phyloP scores from a whole-genome alignment of 139 green algal species.

The Axilococcus clingmanii region DNA sequence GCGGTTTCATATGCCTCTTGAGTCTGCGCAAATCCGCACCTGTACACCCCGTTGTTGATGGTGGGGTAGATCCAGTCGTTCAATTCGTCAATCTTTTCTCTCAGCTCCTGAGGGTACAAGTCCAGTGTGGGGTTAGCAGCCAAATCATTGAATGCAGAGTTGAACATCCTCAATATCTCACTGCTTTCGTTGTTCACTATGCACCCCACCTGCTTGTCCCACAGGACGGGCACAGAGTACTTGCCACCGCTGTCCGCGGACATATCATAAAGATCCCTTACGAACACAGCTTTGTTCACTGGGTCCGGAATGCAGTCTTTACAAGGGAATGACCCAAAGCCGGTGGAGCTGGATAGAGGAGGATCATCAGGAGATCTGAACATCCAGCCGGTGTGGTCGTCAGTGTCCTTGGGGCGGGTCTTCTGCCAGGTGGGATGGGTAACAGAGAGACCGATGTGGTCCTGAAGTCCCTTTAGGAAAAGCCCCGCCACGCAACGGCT shows the following conservation, averaged over 20 bases:
- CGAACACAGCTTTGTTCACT: constrained; percentile 52
- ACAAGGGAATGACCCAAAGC: constrained; percentile 1
- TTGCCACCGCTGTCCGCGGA: constrained; percentile 55
- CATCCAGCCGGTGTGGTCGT: constrained; percentile 86
- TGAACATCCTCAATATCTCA: constrained; percentile 92
- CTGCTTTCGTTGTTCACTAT: constrained; percentile 96
- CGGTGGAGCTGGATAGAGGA: constrained; percentile 20
- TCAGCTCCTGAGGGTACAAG: constrained; percentile 67
- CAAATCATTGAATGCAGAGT: constrained; percentile 75
- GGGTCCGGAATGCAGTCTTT: constrained; percentile 61
- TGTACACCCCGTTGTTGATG: constrained; percentile 98
- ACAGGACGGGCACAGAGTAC: constrained; percentile 88
- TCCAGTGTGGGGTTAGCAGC: constrained; percentile 58
- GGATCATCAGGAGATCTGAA: constrained; percentile 53
- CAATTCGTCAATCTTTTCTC: constrained; percentile 59
- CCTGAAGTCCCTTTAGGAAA: constrained; percentile 70
- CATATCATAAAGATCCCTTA: constrained; percentile 79
- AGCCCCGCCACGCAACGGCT: constrained; percentile 51
- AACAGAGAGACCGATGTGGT: constrained; percentile 73
- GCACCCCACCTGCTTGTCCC: constrained; percentile 75
- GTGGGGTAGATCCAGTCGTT: constrained; percentile 76
- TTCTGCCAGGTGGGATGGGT: constrained; percentile 78
- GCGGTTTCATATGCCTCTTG: constrained; percentile 42
- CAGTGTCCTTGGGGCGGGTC: constrained; percentile 55
- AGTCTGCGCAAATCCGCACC: constrained; percentile 80